Evolutionary conservation across 768 basidiomycete genomes (phyloP).

Genomic region (Tulasnella sp.): DNA sequence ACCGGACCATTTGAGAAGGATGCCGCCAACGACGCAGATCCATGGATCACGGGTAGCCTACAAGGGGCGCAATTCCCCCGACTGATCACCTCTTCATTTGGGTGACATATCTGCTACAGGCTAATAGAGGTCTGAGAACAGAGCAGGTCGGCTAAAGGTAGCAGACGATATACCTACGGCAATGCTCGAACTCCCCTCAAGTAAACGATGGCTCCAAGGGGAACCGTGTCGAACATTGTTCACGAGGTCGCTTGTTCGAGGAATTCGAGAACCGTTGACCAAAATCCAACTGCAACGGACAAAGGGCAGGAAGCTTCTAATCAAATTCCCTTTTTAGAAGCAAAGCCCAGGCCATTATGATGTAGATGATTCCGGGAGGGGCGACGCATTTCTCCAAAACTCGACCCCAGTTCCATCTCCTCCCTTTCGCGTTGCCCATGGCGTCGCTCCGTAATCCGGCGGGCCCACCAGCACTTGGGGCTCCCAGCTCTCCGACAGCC

Average conservation of each 20-base stretch:
- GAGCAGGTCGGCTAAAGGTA: not conserved
- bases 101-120: too few species aligned
- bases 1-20: not conserved
- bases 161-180: not conserved
- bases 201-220: not conserved
- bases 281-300: not conserved
- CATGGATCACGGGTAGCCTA: not conserved
- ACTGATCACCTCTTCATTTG: too few species aligned
- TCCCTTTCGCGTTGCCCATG: slow-evolving; percentile 24
- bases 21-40: not conserved
- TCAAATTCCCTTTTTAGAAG: slow-evolving; percentile 50
- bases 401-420: slow-evolving; percentile 77
- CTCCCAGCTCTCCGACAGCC: slow-evolving; percentile 16
- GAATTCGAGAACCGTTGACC: too few species aligned
- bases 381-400: slow-evolving; percentile 70
- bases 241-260: not conserved
- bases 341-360: slow-evolving; percentile 75
- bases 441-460: slow-evolving; percentile 6
- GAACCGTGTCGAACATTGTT: not conserved
- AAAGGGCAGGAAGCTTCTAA: not conserved
- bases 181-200: not conserved
- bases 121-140: not conserved
- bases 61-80: too few species aligned
- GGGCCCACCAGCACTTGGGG: not conserved
- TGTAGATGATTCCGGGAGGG: slow-evolving; percentile 74